Percentiles rank a stretch among this genome's conserved stretches.
phyloP scores from a whole-genome alignment of 108 stramenopile genomes.

The Pseudonitzschia multistriata region DNA sequence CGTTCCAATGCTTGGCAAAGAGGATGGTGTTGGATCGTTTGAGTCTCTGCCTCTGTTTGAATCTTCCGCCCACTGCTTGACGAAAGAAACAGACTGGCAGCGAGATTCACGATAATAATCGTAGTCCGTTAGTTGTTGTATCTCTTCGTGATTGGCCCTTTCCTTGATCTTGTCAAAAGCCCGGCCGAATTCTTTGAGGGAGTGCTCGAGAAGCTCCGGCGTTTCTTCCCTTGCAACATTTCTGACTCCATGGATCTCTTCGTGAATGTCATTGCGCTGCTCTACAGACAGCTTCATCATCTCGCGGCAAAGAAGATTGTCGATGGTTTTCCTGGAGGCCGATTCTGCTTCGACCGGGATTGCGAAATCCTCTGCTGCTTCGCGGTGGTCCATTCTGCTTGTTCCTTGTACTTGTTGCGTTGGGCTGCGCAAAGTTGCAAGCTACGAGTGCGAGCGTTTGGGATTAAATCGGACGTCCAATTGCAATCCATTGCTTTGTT shows the following conservation, averaged over 20 bases:
- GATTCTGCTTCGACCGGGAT: too few species aligned
- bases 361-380: too few species aligned
- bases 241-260: conserved; percentile 14
- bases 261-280: conserved; percentile 7
- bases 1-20: too few species aligned
- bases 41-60: not conserved
- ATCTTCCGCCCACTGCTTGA: not conserved
- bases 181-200: not conserved
- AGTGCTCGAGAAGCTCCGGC: not conserved
- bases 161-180: not conserved
- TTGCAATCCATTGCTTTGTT: too few species aligned
- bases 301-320: not conserved
- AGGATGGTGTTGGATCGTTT: too few species aligned
- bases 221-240: not conserved
- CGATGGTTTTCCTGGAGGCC: not conserved
- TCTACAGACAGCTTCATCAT: not conserved
- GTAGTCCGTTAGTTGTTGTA: not conserved
- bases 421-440: too few species aligned
- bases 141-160: not conserved
- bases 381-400: too few species aligned
- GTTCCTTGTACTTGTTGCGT: too few species aligned
- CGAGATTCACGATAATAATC: too few species aligned
- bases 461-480: too few species aligned
- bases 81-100: too few species aligned
- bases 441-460: too few species aligned